Evolutionary conservation across 83 land plant species (phyloP).

Genomic region (Larix sibirica): DNA sequence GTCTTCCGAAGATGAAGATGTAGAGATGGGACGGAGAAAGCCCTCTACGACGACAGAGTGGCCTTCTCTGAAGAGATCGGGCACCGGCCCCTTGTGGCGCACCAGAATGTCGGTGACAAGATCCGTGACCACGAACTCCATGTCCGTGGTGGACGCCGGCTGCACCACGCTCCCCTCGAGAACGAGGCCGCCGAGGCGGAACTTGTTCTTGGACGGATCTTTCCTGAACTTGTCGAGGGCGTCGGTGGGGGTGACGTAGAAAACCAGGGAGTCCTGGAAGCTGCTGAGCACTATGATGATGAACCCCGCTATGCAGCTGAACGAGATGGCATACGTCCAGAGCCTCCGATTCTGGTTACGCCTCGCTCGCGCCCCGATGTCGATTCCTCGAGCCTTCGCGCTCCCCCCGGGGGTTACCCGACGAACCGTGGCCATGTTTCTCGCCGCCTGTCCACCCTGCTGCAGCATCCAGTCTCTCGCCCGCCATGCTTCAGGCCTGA

Average conservation of each 20-base stretch:
- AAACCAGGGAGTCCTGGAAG: conserved; percentile 80
- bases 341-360: conserved; percentile 81
- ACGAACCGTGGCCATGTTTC: background rate
- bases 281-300: conserved; percentile 61
- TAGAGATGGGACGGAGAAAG: conserved; percentile 50
- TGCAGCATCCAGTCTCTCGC: too few species aligned
- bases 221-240: conserved; percentile 51
- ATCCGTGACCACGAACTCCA: conserved; percentile 85
- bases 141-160: conserved; percentile 52
- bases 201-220: conserved; percentile 58
- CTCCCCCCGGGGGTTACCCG: background rate
- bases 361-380: conserved; percentile 82
- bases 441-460: background rate
- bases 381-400: conserved; percentile 28
- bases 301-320: conserved; percentile 71
- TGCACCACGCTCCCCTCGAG: conserved; percentile 71
- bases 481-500: too few species aligned
- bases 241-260: conserved; percentile 81
- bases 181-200: conserved; percentile 86
- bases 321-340: conserved; percentile 73
- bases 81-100: conserved; percentile 64
- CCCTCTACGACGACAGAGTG: conserved; percentile 93
- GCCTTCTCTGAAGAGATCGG: conserved; percentile 89
- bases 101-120: conserved; percentile 78
- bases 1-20: background rate